phyloP scores from a whole-genome alignment of 2,329 filamentous ascomycete species.

The Daldinia eschscholtzii region DNA sequence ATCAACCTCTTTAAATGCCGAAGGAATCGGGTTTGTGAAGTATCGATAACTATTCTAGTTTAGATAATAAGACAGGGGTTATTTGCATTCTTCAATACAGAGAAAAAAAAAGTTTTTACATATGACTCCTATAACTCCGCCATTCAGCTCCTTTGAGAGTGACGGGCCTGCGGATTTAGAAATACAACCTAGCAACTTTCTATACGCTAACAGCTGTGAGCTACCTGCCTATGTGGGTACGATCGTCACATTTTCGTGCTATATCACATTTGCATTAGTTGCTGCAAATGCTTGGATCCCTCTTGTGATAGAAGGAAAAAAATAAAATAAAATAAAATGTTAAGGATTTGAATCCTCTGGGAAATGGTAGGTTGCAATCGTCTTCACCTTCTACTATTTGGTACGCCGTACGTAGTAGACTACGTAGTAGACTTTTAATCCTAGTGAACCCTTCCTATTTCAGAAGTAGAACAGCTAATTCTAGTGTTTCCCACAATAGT shows the following conservation, averaged over 20 bases:
- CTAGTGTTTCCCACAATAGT: not conserved
- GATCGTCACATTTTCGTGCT: constrained; percentile 25
- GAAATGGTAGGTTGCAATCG: not conserved
- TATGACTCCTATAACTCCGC: constrained; percentile 1
- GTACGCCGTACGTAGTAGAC: not conserved
- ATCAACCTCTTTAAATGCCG: not conserved
- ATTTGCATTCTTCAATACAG: not conserved
- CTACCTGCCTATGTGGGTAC: constrained; percentile 25
- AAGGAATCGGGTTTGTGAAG: not conserved
- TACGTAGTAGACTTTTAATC: not conserved
- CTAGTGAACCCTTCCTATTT: not conserved
- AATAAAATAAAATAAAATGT: not conserved
- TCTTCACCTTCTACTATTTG: not conserved
- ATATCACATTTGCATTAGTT: constrained; percentile 7
- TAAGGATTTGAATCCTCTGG: constrained; percentile 7
- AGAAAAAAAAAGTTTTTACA: not conserved
- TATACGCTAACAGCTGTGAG: constrained; percentile 3
- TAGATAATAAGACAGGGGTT: not conserved
- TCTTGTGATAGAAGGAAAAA: constrained; percentile 5
- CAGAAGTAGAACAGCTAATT: not conserved
- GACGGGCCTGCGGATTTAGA: not conserved
- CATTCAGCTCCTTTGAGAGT: not conserved
- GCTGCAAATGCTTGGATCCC: constrained; percentile 4
- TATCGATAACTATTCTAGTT: not conserved
- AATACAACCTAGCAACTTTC: constrained; percentile 1